These are phyloP conservation scores for Chaetothyriales sp. DNA, from an alignment of 2,329 filamentous ascomycete species.

Conservation along the genomic window DNA sequence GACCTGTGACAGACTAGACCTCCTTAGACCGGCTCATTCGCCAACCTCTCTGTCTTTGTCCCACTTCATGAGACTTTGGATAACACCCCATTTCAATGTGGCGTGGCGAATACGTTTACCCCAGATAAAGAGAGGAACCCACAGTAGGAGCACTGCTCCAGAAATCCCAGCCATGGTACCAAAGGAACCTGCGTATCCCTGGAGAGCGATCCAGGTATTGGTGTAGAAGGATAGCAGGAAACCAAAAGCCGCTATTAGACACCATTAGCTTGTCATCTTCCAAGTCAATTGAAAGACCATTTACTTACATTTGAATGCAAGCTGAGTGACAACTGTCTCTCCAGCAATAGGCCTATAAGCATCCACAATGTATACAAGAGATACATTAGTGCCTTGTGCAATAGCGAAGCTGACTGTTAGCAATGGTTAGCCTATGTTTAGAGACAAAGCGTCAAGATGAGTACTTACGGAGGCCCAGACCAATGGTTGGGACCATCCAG, in stretches of 20 bases:
- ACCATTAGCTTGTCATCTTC: too few relatives aligned
- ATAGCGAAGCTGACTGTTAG: slow-evolving; percentile 41
- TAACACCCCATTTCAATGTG: slow-evolving; percentile 37
- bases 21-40: too few relatives aligned
- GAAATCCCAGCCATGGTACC: slow-evolving; percentile 46
- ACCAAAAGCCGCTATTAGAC: slow-evolving; percentile 40
- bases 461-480: slow-evolving; percentile 38
- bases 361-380: slow-evolving; percentile 46
- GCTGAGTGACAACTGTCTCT: slow-evolving; percentile 40
- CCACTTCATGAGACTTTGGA: slow-evolving; percentile 35
- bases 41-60: slow-evolving; percentile 41
- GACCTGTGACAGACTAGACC: too few relatives aligned
- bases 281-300: background rate
- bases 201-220: slow-evolving; percentile 41
- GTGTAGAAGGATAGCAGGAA: slow-evolving; percentile 49
- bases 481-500: slow-evolving; percentile 43
- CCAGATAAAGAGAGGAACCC: slow-evolving; percentile 40
- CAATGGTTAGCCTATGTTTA: background rate
- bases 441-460: background rate
- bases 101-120: slow-evolving; percentile 36
- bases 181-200: slow-evolving; percentile 40
- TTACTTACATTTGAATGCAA: slow-evolving; percentile 43
- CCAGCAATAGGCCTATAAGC: slow-evolving; percentile 45
- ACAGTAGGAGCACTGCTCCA: slow-evolving; percentile 33
- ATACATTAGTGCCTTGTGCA: slow-evolving; percentile 42